Base-by-base conservation (phyloP, 2,329 filamentous ascomycete species). In the Cyphellophora europaea region DNA sequence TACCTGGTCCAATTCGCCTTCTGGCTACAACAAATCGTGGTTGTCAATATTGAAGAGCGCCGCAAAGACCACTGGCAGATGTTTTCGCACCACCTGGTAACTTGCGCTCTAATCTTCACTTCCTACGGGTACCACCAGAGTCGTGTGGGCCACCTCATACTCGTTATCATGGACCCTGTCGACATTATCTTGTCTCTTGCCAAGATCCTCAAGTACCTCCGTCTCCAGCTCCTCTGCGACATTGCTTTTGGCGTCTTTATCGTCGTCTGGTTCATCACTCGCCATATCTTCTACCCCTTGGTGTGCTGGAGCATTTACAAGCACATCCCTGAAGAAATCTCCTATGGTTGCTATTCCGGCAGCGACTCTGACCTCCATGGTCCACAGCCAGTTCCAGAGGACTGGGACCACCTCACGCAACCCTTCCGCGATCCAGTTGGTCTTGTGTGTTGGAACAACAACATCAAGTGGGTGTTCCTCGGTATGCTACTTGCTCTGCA, bases 11-110 rank as follows among this genome's bases (percentile, higher is more conserved):
- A 96, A 57, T 82, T 88, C 61, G 79, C 82, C 15, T 96, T 95
- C 59, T 95, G 86, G 82, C 61, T 95, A 31, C 89, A 96, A 63
- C 88, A 94, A 62, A 82, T 96, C 45, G 67, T 95, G 19, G 85
- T 95, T 38, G 85, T 96, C 56, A 82, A 95, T 61, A 87, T 96
- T 41, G 91, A 98, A 61, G 84, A 93, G 62, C 77, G 82, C 47
- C 76, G 91, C 52, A 96, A 96, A 64, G 91, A 98, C 52, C 82
- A 95, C 61, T 82, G 77, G 66, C 89, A 96, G 61, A 96, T 96
- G 91, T 77, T 96, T 48, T 80, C 77, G 12, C 91, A 96, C 59
- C 91, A 98, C 63, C 74, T 95, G 54, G 78, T 96, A 55, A 98
- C 91, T 13, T 84, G 79, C 52, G 66, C 69, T 4, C 75, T 98